These are phyloP conservation scores for Curvularia sp. DNA, from an alignment of 2,329 filamentous ascomycete genomes.

Conservation along the genomic window DNA sequence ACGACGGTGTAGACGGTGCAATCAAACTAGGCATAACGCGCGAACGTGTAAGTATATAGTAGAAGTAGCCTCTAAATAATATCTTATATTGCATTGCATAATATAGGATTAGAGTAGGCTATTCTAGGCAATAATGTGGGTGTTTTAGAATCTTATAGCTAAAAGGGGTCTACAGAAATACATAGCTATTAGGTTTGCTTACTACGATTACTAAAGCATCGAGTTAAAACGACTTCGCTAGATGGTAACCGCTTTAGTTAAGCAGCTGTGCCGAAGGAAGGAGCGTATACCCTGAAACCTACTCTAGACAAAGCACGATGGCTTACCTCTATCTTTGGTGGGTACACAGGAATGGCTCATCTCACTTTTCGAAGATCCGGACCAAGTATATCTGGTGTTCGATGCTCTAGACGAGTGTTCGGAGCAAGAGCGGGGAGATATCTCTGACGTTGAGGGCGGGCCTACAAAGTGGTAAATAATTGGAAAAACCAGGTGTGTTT, in stretches of 20 bases:
- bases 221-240: constrained; percentile 9
- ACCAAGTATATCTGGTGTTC: constrained; percentile 19
- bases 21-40: neutral
- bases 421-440: constrained; percentile 15
- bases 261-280: constrained; percentile 23
- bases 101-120: neutral
- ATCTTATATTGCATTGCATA: neutral
- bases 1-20: neutral
- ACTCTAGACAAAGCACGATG: constrained; percentile 21
- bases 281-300: constrained; percentile 9
- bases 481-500: too few relatives aligned
- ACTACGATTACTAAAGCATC: too few relatives aligned
- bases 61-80: constrained; percentile 1
- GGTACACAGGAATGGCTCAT: constrained; percentile 19
- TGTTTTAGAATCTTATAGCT: too few relatives aligned
- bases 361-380: constrained; percentile 11
- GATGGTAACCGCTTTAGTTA: constrained; percentile 20
- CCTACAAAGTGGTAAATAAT: too few relatives aligned
- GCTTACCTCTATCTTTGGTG: constrained; percentile 14
- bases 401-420: constrained; percentile 30
- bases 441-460: neutral
- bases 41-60: constrained; percentile 4
- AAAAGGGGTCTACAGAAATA: too few relatives aligned
- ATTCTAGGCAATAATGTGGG: neutral
- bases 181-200: too few relatives aligned